Percentiles rank a stretch among this genome's conserved stretches.
Evolutionary conservation across 2,329 filamentous ascomycete species (phyloP).

Genomic region (Fusarium nanum): DNA sequence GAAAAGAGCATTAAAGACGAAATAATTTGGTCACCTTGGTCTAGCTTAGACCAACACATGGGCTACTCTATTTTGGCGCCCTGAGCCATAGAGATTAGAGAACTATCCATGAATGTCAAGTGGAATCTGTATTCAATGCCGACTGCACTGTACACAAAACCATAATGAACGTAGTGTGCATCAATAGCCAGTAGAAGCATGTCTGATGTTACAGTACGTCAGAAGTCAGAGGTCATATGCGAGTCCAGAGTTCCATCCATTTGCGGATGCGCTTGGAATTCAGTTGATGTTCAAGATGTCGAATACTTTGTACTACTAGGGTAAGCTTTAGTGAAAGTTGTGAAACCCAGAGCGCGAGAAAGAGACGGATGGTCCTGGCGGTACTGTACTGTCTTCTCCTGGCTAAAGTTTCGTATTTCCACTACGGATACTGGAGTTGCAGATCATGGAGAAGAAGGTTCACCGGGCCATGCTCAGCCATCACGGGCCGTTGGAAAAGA

Average conservation of each 20-base stretch:
- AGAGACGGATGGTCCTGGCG: conserved; percentile 24
- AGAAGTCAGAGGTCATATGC: background rate
- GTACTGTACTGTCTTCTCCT: conserved; percentile 3
- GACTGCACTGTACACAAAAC: conserved; percentile 6
- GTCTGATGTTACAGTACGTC: conserved; percentile 2
- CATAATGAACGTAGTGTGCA: background rate
- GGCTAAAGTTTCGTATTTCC: background rate
- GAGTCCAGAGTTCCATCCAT: conserved; percentile 1
- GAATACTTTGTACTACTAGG: background rate
- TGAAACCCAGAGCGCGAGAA: conserved; percentile 16
- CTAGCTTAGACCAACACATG: background rate
- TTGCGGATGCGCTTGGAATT: background rate
- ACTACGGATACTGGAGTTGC: conserved; percentile 2
- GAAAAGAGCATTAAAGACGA: background rate
- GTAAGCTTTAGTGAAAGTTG: conserved; percentile 12
- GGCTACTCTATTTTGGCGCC: background rate
- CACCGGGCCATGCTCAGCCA: conserved; percentile 18
- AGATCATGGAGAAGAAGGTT: conserved; percentile 40
- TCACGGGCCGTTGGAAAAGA: conserved; percentile 38
- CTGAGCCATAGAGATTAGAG: background rate
- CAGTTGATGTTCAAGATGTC: background rate
- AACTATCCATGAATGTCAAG: background rate
- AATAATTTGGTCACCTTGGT: background rate
- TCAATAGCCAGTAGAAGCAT: conserved; percentile 2
- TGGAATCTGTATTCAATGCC: background rate